These are phyloP conservation scores for Trichoderma reesei DNA, from an alignment of 495 filamentous ascomycete species.

Conservation along the genomic window DNA sequence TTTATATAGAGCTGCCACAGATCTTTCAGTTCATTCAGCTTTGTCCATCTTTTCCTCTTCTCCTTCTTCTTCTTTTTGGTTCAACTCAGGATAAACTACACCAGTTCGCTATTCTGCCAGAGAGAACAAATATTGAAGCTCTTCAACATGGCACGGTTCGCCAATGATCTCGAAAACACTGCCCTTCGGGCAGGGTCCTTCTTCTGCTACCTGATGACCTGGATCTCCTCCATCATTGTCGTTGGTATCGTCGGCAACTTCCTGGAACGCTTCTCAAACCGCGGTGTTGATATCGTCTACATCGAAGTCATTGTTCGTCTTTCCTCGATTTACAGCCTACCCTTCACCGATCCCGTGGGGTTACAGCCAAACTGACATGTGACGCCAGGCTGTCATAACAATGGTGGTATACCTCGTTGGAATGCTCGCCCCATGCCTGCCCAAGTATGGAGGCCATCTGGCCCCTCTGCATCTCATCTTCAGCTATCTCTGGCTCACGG, in stretches of 20 bases:
- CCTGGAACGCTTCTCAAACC: neutral
- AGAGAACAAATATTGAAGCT: neutral
- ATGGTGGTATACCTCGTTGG: slow-evolving; percentile 1
- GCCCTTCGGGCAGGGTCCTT: neutral
- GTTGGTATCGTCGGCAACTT: neutral
- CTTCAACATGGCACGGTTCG: neutral
- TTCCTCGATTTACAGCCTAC: neutral
- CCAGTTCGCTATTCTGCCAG: neutral
- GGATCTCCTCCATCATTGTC: neutral
- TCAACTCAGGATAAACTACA: neutral
- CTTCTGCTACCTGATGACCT: neutral
- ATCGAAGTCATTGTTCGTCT: neutral
- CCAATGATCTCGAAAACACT: neutral
- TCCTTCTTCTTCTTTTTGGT: neutral
- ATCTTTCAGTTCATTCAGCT: neutral
- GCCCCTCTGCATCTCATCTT: neutral
- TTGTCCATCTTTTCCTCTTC: neutral
- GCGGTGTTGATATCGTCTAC: neutral
- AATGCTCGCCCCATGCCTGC: neutral
- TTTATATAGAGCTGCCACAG: neutral
- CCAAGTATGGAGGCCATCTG: neutral
- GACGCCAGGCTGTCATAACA: slow-evolving; percentile 2
- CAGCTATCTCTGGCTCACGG: slow-evolving; percentile 7
- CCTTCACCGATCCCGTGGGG: neutral
- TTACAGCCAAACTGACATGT: neutral